Conservation (phyloP, 2,329 filamentous ascomycete species). For the Apiospora koreana region DNA sequence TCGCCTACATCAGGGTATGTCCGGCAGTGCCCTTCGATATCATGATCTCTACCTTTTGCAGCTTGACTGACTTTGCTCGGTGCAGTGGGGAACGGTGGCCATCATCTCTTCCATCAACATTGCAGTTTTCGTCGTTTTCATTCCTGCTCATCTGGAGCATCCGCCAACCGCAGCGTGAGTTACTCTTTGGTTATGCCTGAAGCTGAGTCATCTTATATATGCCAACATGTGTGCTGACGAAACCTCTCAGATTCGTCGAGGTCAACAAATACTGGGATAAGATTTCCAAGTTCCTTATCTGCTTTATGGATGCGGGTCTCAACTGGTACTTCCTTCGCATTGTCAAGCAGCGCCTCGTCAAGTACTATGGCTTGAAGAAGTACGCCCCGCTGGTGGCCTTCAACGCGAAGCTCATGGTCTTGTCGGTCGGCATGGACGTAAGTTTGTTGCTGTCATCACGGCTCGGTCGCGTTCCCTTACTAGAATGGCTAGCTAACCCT, state of each 20-base stretch:
- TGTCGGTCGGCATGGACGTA: conserved; percentile 46
- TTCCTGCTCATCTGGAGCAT: conserved; percentile 37
- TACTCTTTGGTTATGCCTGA: conserved; percentile 22
- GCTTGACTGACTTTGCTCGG: neutral
- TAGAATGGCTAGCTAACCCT: neutral
- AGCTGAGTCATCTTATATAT: conserved; percentile 17
- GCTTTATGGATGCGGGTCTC: conserved; percentile 44
- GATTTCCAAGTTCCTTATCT: conserved; percentile 47
- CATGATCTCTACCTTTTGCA: too few relatives aligned
- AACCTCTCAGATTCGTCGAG: conserved; percentile 31
- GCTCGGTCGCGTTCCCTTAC: too few relatives aligned
- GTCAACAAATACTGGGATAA: conserved; percentile 52
- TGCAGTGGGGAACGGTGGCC: conserved; percentile 36
- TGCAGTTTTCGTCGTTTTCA: conserved; percentile 52
- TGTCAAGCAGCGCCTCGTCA: conserved; percentile 40
- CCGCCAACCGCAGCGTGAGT: neutral
- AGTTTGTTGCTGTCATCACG: too few relatives aligned
- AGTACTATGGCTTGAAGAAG: conserved; percentile 47
- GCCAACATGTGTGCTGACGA: neutral
- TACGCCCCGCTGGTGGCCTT: conserved; percentile 46
- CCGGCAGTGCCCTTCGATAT: neutral
- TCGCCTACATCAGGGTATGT: conserved; percentile 32
- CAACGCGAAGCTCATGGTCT: conserved; percentile 44
- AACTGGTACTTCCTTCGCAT: conserved; percentile 49
- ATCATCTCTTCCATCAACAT: conserved; percentile 48